Conservation (phyloP, 2,329 filamentous ascomycete species). For the Pleomassaria siparia region DNA sequence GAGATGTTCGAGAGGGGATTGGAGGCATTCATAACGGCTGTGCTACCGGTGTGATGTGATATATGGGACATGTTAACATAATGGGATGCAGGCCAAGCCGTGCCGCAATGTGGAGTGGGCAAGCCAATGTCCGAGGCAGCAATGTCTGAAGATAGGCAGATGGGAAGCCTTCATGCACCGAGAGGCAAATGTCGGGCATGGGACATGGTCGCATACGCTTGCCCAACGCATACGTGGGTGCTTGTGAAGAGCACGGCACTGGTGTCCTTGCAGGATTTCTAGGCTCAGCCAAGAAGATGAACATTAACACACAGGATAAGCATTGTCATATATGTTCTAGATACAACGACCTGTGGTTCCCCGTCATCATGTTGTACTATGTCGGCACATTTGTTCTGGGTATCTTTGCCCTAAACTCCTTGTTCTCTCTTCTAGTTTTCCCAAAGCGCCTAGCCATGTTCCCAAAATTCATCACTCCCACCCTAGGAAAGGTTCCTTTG, state of each 20-base stretch:
- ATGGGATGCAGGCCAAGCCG: neutral
- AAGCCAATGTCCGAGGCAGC: neutral
- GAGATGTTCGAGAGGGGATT: slow-evolving; percentile 67
- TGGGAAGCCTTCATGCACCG: neutral
- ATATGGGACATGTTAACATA: neutral
- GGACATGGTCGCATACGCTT: neutral
- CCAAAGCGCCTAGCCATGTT: neutral
- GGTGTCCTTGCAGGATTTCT: neutral
- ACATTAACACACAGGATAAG: neutral
- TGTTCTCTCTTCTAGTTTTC: neutral
- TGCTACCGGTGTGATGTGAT: slow-evolving; percentile 32
- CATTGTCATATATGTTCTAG: neutral
- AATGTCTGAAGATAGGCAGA: neutral
- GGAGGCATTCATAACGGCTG: slow-evolving; percentile 70
- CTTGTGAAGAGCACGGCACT: neutral
- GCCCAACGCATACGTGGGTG: neutral
- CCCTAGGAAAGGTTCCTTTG: neutral
- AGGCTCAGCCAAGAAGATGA: neutral
- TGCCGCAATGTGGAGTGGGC: neutral
- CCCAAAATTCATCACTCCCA: neutral
- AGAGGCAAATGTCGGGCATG: neutral
- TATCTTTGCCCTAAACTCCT: neutral
- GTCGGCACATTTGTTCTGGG: neutral
- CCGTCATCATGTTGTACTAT: neutral
- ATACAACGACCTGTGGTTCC: neutral